Percentiles rank a stretch among this genome's conserved stretches.
phyloP scores from a whole-genome alignment of 1,284 basidiomycete species.

The Phylloboletellus chloephorus region DNA sequence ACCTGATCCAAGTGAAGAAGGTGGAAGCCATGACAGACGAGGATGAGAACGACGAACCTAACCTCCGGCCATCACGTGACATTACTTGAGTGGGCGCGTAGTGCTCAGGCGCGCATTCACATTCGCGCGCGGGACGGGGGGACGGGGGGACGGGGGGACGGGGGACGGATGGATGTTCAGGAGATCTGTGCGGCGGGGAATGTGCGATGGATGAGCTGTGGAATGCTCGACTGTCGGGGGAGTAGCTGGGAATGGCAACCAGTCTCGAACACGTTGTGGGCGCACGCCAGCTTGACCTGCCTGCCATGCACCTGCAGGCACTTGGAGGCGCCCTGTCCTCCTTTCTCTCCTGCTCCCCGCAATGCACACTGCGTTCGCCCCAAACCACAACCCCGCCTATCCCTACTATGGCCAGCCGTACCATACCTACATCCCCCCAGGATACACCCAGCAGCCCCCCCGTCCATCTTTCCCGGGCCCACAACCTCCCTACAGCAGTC shows the following conservation, averaged over 20 bases:
- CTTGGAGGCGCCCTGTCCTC: slow-evolving; percentile 2
- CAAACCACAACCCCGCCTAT: slow-evolving; percentile 24
- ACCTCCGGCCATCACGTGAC: slow-evolving; percentile 22
- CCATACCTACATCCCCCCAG: slow-evolving; percentile 32
- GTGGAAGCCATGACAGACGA: slow-evolving; percentile 61
- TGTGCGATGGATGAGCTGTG: too few relatives aligned
- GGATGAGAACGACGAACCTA: slow-evolving; percentile 1
- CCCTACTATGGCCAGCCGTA: slow-evolving; percentile 36
- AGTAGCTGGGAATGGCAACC: slow-evolving; percentile 23
- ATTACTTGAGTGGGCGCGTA: too few relatives aligned
- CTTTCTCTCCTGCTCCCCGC: slow-evolving; percentile 8
- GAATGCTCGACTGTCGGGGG: too few relatives aligned
- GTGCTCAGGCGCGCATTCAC: too few relatives aligned
- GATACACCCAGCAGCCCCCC: slow-evolving; percentile 18
- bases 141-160: neutral
- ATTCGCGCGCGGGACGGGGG: neutral
- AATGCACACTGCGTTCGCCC: slow-evolving; percentile 23
- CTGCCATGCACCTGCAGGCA: slow-evolving; percentile 23
- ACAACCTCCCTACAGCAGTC: slow-evolving; percentile 17
- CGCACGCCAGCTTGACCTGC: slow-evolving; percentile 9
- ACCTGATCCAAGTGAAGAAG: slow-evolving; percentile 82
- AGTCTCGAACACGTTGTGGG: slow-evolving; percentile 22
- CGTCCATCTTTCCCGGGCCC: slow-evolving; percentile 11
- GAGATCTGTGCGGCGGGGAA: neutral
- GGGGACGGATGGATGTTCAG: too few relatives aligned